Base-by-base conservation (phyloP, 192 early-diverging fungal species). In the Helicostylum pulchrum region DNA sequence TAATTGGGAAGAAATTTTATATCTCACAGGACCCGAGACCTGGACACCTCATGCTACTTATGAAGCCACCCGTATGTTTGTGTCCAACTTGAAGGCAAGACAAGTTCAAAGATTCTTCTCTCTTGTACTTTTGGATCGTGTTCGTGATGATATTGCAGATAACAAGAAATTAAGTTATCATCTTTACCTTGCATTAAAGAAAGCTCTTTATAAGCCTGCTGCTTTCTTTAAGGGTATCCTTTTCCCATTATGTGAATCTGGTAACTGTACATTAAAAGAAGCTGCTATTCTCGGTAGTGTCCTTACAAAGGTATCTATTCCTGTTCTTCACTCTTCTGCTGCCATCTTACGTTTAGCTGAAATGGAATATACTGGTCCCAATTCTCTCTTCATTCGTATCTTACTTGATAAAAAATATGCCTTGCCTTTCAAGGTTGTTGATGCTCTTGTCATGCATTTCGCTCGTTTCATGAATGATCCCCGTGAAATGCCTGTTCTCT, bases 161-260 rank as follows among this genome's bases (percentile, higher is more conserved):
- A 97, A 90, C 73, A 96, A 96, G 70, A 99, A 96, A 77, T 83
- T 99, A 62, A 96, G 98, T 79, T 97, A 95, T 70, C 97, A 99
- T 65, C 77, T 95, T 56, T 99, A 96, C 75, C 90, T 99, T 87
- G 82, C 97, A 7, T 78, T 99, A 53, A 99, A 97, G 68, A 99
- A 99, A 83, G 84, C 89, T 4, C 81, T 97, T 34, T 99, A 97
- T 79, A 99, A 97, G 80, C 94, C 94, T 26, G 90, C 90, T 6
- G 94, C 94, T 20, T 97, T 98, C 70, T 99, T 97, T 85, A 99
- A 97, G 82, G 95, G 97, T 57, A 85, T 99, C 39, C 62, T 98
- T 59, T 87, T 99, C 66, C 97, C 97, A 5, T 78, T 99, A n/a
- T 97, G 93, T 73, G 94, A 97, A 70, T 85, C 86, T 2, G 88